Evolutionary conservation across 2,329 filamentous ascomycete genomes (phyloP), one percentile per base, ranked within the genome.

Genomic region (Colletotrichum sp.): DNA sequence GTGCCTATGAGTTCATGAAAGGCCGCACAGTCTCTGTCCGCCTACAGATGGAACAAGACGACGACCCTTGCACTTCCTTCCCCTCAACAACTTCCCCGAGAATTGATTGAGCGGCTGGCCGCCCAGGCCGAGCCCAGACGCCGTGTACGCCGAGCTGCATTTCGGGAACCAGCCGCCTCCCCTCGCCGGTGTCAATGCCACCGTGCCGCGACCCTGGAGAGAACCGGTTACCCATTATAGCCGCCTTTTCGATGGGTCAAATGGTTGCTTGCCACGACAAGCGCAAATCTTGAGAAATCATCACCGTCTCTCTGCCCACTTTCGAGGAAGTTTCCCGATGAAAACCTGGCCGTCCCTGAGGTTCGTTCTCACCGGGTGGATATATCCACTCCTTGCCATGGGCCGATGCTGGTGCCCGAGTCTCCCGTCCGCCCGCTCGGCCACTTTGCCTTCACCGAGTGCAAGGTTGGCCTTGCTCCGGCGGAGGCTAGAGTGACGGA

Each of bases 401-500:
- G 71, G 70, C 70, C 59, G 64, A 76, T 69, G 74, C 70, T 74
- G 49, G 34, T 49, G 66, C 65, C 70, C 64, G 59, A 49, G 25
- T 76, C 12, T 73, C 63, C 69, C 64, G 59, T 36, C 72, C 55
- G 63, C 63, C 70, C 67, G 67, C 55, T 62, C 70, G 57, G 55
- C 70, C 70, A 64, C 63, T 39, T 52, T 67, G 39, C 32, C 69
- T 67, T 68, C 34, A 71, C 74, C 75, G 74, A 70, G 66, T 70
- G 70, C 76, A 77, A 70, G 76, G 74, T 65, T 77, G 39, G 39
- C 66, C 71, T 75, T 70, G 71, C 59, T 62, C 36, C 66, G 75
- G 34, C 49, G 52, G 63, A 30, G 30, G 32, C 66, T 75, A 59
- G 61, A 49, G 65, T 59, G 34, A 75, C 66, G 75, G 75, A 67